Evolutionary conservation across 2,329 filamentous ascomycete genomes (phyloP).

Genomic region (Epichloe bromicola): DNA sequence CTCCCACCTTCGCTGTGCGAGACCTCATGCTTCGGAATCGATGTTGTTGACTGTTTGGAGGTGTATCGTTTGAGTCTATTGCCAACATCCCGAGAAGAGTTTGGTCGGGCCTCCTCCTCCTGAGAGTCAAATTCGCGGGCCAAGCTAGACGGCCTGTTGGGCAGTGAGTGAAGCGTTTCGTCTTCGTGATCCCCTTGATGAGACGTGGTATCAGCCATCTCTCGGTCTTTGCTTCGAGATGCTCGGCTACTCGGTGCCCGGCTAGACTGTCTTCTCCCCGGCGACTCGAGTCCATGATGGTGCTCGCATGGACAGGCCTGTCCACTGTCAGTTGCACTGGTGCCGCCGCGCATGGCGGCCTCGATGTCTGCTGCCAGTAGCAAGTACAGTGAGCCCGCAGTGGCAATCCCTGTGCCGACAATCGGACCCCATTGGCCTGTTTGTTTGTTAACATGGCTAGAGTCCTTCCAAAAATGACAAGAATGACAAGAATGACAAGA

Average conservation of each 20-base stretch:
- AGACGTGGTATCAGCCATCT: neutral
- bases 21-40: neutral
- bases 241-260: neutral
- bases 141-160: neutral
- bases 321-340: neutral
- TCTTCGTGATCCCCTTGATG: neutral
- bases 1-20: slow-evolving; percentile 11
- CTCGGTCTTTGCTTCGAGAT: neutral
- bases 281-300: neutral
- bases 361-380: slow-evolving; percentile 26
- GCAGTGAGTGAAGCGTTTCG: neutral
- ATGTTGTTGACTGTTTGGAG: neutral
- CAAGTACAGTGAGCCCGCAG: slow-evolving; percentile 45
- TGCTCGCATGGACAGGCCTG: slow-evolving; percentile 10
- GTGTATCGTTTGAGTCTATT: neutral
- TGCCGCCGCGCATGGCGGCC: slow-evolving; percentile 6
- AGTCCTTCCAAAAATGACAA: neutral
- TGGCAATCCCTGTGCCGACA: slow-evolving; percentile 43
- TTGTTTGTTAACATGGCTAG: neutral
- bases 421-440: slow-evolving; percentile 47
- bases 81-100: neutral
- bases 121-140: neutral
- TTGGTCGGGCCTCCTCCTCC: neutral
- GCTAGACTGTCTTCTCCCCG: neutral
- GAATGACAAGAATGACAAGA: neutral